Evolutionary conservation across 192 early-diverging fungal genomes (phyloP).

Genomic region (Ramicandelaber brevisporus): DNA sequence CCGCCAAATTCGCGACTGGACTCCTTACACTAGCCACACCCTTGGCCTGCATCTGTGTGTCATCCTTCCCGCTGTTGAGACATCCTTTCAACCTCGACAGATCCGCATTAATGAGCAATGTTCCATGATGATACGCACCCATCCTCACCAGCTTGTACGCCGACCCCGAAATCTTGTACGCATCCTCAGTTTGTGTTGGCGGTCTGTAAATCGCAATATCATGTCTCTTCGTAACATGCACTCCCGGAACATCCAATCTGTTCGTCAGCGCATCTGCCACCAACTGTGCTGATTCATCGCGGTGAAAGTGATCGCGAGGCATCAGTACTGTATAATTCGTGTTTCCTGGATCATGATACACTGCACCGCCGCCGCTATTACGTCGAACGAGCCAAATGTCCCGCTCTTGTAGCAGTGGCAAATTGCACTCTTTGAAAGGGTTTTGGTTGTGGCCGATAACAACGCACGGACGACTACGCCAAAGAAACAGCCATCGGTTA

Average conservation of each 20-base stretch:
- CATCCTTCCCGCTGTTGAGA: conserved; percentile 18
- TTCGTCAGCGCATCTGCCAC: conserved; percentile 47
- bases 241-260: conserved; percentile 48
- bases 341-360: conserved; percentile 92
- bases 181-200: no score
- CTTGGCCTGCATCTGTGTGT: conserved; percentile 42
- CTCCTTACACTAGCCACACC: conserved; percentile 84
- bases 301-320: conserved; percentile 60
- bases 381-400: conserved; percentile 66
- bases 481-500: conserved; percentile 35
- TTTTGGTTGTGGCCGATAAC: conserved; percentile 97
- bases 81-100: conserved; percentile 22
- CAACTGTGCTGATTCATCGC: conserved; percentile 45
- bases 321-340: conserved; percentile 84
- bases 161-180: conserved; percentile 72
- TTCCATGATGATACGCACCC: conserved; percentile 88
- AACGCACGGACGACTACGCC: conserved; percentile 64
- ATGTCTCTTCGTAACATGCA: conserved; percentile 59
- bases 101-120: conserved; percentile 89
- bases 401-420: conserved; percentile 31
- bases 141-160: conserved; percentile 73
- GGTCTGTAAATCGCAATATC: conserved; percentile 87
- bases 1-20: conserved; percentile 52
- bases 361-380: conserved; percentile 77
- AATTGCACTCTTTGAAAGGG: conserved; percentile 85